Percentiles rank a stretch among this genome's conserved stretches.
Conservation (phyloP, 257 asterid species). For the Mitragyna speciosa region DNA sequence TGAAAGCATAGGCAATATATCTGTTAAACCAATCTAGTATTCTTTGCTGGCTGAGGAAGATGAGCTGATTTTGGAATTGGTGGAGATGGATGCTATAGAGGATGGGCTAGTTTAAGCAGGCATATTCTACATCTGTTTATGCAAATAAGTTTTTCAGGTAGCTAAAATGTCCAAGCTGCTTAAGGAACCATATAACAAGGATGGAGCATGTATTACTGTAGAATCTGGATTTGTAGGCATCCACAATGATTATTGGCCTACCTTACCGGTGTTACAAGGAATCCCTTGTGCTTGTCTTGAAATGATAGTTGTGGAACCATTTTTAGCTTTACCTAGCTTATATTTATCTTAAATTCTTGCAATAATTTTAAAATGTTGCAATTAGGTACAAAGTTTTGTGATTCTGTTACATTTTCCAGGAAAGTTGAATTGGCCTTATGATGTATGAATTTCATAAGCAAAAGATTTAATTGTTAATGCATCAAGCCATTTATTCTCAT, state of each 20-base stretch:
- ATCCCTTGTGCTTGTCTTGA: background rate
- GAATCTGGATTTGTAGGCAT: slow-evolving; percentile 56
- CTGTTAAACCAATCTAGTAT: background rate
- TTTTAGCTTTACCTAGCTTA: slow-evolving; percentile 2
- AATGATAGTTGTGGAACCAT: background rate
- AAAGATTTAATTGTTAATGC: background rate
- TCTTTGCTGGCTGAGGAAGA: slow-evolving; percentile 81
- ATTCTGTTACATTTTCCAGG: background rate
- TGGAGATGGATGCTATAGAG: slow-evolving; percentile 60
- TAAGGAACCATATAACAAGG: slow-evolving; percentile 65
- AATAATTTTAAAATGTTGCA: background rate
- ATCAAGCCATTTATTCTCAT: background rate
- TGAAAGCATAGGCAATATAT: background rate
- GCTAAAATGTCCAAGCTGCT: slow-evolving; percentile 73
- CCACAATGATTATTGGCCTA: slow-evolving; percentile 33
- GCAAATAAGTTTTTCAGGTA: slow-evolving; percentile 59
- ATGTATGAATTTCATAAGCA: background rate
- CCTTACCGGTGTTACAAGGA: slow-evolving; percentile 5
- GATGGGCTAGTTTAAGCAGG: slow-evolving; percentile 73
- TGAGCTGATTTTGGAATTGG: slow-evolving; percentile 79
- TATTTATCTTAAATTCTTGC: background rate
- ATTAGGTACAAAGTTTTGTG: background rate
- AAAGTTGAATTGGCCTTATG: background rate
- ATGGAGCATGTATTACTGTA: slow-evolving; percentile 77
- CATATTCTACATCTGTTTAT: slow-evolving; percentile 64